These are phyloP conservation scores for Ophiostoma montium DNA, from an alignment of 2,329 filamentous ascomycete genomes.

Conservation along the genomic window DNA sequence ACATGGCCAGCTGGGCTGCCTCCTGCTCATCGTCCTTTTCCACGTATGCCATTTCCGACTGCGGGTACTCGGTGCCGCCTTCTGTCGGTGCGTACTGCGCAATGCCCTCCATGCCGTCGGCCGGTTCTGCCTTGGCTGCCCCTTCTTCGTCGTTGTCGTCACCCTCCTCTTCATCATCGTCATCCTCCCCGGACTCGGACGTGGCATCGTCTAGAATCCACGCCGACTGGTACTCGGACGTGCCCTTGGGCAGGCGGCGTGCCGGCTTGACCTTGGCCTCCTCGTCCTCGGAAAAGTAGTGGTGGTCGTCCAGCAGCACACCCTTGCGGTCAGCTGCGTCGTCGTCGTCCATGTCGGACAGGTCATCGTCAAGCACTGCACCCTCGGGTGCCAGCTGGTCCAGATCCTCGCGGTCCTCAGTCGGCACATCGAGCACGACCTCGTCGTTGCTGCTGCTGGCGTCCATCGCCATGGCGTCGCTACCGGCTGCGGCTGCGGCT, in stretches of 20 bases:
- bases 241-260: slow-evolving; percentile 74
- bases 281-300: slow-evolving; percentile 92
- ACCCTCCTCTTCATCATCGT: slow-evolving; percentile 48
- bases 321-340: slow-evolving; percentile 48
- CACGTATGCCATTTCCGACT: slow-evolving; percentile 74
- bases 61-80: slow-evolving; percentile 68
- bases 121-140: slow-evolving; percentile 49
- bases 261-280: slow-evolving; percentile 44
- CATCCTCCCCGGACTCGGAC: slow-evolving; percentile 72
- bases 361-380: slow-evolving; percentile 44
- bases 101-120: slow-evolving; percentile 62
- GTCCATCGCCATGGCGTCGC: slow-evolving; percentile 54
- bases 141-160: slow-evolving; percentile 31
- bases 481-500: slow-evolving; percentile 13
- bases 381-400: slow-evolving; percentile 79
- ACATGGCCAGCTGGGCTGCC: slow-evolving; percentile 65
- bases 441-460: slow-evolving; percentile 29
- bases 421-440: slow-evolving; percentile 52
- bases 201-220: slow-evolving; percentile 75
- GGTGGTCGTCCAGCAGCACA: slow-evolving; percentile 87
- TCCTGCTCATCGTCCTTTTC: slow-evolving; percentile 72
- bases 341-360: slow-evolving; percentile 34
- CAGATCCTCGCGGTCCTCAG: slow-evolving; percentile 69
- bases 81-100: slow-evolving; percentile 57
- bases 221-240: slow-evolving; percentile 83